Base-by-base conservation (phyloP, 768 basidiomycete species). In the Pholiota molesta region DNA sequence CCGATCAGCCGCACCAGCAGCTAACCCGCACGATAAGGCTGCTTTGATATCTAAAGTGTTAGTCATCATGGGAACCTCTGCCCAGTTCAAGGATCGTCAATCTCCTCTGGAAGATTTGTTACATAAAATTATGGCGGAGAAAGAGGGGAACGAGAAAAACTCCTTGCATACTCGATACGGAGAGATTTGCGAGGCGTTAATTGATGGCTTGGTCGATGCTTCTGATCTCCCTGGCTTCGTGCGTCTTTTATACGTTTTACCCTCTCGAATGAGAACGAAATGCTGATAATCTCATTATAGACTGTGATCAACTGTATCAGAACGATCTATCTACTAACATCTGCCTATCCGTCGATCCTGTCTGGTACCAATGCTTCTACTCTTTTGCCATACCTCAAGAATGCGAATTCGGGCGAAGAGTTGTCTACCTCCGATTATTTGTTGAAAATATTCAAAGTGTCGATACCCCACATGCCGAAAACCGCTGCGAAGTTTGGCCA, bases 311-410 rank as follows among this genome's bases (percentile, higher is more conserved):
- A 91, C 64, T 95, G 92, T 72, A 83, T 97, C 64, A 82, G 91
- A 66, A 94, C 94, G 0, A 89, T 97, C 26, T 87, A 94, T 71
- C 74, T 96, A 1, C 88, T 98, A 67, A 84, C 88, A 6, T 85
- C 88, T 2, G 92, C 95, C 0, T 88, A 95, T 73, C 93, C 96
- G 0, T 83, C 87, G 4, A 82, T 97, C 29, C 81, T 99, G n/a
- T 91, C 94, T 26, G 88, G 89, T 4, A 79, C 85, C 0, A 91
- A 93, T 63, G 97, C 95, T 0, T 88, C 88, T 1, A 92, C 91
- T 0, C 79, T 99, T 4, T 79, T 99, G 2, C 95, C 95, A 0
- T 99, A 98, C 72, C 80, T 99, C 53, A 95, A 94, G 73, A 91
- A 88, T 64, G 86, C 91, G 0, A 83, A 83, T 5, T 87, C 88